Evolutionary conservation across 129 eudicot species (phyloP), one percentile per base, ranked within the genome.

Genomic region (Escallonia herrerae): DNA sequence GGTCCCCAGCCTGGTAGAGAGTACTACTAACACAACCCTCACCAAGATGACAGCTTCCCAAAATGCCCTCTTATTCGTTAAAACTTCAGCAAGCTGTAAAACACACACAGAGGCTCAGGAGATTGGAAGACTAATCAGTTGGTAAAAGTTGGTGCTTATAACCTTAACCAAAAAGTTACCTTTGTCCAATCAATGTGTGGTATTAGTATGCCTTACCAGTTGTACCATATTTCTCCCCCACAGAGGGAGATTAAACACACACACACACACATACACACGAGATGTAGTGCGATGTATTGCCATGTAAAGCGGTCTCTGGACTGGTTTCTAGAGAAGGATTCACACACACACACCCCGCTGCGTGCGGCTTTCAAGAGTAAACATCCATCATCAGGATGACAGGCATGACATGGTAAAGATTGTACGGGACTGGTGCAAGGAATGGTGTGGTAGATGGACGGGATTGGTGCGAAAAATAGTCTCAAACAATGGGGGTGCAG

Each of bases 1-100:
- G 2, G 95, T 87, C 62, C 97, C 97, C 39, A 87, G 39, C 63
- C 95, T 80, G 42, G 75, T 78, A 0, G 95, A 91, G 38, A 87
- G 77, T 43, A 87, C 41, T 15, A 11, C 63, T 15, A 87, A 4
- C 15, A 87, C 63, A 61, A 62, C 49, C 66, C 73, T 81, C 43
- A 83, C 88, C 64, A 91, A 69, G 51, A 87, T 41, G 45, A 67
- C 54, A 3, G 72, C 83, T 52, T 91, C 97, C 10, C 83, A 58
- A 64, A 87, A 79, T 52, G 60, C 95, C 75, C 86, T 87, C 45
- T 73, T n/a, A n/a, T n/a, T 85, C 63, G 8, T 22, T 11, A 75
- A 6, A 38, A 64, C 13, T 66, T 81, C 81, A 40, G 83, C 90
- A n/a, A 84, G 75, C 97, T 91, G 80, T 15, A 42, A n/a, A 33